phyloP scores from a whole-genome alignment of 192 early-diverging fungal species.

The Rhizophagus clarus region DNA sequence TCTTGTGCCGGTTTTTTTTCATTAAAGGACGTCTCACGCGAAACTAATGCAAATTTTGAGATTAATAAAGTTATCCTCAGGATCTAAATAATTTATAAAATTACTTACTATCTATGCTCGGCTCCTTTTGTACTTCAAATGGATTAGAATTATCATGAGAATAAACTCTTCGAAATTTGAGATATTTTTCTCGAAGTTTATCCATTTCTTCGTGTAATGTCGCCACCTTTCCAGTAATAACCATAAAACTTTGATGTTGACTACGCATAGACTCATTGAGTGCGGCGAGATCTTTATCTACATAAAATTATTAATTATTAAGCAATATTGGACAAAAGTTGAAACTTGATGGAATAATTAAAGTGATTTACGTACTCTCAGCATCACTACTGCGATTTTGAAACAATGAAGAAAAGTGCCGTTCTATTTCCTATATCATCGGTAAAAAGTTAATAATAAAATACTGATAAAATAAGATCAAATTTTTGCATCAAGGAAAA shows the following conservation, averaged over 20 bases:
- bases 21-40: background rate
- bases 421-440: conserved; percentile 26
- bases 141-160: conserved; percentile 16
- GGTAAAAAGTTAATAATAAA: background rate
- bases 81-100: background rate
- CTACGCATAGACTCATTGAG: conserved; percentile 25
- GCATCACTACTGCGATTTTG: background rate
- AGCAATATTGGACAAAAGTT: background rate
- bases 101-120: conserved; percentile 2
- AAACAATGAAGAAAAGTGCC: conserved; percentile 9
- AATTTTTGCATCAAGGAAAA: background rate
- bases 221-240: conserved; percentile 29
- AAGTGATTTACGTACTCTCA: background rate
- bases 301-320: background rate
- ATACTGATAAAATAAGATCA: background rate
- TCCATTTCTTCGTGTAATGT: conserved; percentile 20
- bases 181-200: conserved; percentile 25
- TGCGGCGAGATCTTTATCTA: background rate
- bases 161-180: background rate
- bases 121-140: conserved; percentile 3
- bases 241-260: conserved; percentile 32
- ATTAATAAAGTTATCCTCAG: background rate
- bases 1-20: background rate
- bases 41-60: background rate
- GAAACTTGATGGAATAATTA: background rate